Evolutionary conservation across 1,284 basidiomycete species (phyloP), one percentile per base, ranked within the genome.

Genomic region (Trichosporon sp.): DNA sequence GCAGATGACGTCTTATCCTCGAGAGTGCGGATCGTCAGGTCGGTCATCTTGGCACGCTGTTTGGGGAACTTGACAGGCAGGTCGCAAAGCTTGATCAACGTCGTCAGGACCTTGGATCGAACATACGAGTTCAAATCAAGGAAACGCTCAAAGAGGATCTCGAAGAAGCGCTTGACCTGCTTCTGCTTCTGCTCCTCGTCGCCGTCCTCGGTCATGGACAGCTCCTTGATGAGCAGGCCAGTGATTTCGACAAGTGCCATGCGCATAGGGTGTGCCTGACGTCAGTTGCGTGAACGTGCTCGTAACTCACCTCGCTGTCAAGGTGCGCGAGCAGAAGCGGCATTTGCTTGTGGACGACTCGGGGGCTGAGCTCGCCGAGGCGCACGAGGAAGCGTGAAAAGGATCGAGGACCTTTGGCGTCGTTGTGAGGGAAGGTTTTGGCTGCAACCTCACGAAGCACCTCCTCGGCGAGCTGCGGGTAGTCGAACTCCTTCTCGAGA

Each of bases 91-190:
- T 89, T 90, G 34, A 87, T 86, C 66, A 96, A 85, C 0, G 93
- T 92, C 4, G 86, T 83, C 69, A 98, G 87, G 31, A 95, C 92
- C 80, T 95, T 97, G 69, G 89, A 88, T 63, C 95, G 91, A 34
- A 99, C 95, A 81, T 95, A 98, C 23, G 90, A 91, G 69, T 92
- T 93, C 18, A 92, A 84, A 80, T 99, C 97, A 69, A 96, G 87
- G 75, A 91, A 91, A 23, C 96, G 89, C 73, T 94, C 92, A 68
- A 93, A 88, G 31, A 99, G 88, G 7, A 92, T 86, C 63, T 91
- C 90, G 79, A 92, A 98, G 64, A 97, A 89, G 2, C 87, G 87
- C 73, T 89, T 89, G 77, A 98, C 88, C 80, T 96, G 91, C 77
- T 93, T 93, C 79, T 91, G 88, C 62, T 87, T 87, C 71, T 90